Conservation (phyloP, 495 filamentous ascomycete species). For the Penicillium roqueforti region DNA sequence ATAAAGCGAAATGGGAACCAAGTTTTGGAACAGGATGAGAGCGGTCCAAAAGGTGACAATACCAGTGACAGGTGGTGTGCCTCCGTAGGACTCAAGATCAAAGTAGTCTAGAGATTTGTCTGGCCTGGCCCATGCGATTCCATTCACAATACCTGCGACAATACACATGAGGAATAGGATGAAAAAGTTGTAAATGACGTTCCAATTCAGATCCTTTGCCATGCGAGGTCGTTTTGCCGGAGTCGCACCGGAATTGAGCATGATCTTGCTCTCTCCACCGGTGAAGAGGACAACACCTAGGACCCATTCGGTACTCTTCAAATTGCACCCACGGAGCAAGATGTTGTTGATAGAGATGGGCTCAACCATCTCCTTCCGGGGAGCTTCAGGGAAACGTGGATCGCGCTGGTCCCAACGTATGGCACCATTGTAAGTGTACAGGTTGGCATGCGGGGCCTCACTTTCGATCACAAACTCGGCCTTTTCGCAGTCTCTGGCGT, state of each 20-base stretch:
- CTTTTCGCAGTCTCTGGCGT: constrained; percentile 87
- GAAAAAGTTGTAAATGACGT: constrained; percentile 94
- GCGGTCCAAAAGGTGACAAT: constrained; percentile 96
- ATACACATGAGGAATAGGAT: constrained; percentile 90
- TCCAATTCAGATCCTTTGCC: constrained; percentile 90
- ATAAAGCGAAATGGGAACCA: constrained; percentile 97
- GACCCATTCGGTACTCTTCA: constrained; percentile 96
- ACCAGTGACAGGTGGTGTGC: constrained; percentile 71
- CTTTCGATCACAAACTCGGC: constrained; percentile 86
- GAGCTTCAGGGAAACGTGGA: constrained; percentile 52
- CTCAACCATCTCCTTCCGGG: constrained; percentile 77
- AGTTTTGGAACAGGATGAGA: constrained; percentile 93
- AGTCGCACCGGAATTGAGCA: constrained; percentile 98
- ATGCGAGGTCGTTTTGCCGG: constrained; percentile 91
- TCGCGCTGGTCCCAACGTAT: constrained; percentile 81
- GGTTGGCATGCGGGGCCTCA: constrained; percentile 85
- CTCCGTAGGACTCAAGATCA: constrained; percentile 81
- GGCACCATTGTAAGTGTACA: constrained; percentile 89
- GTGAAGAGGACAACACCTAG: constrained; percentile 96
- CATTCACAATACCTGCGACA: constrained; percentile 77
- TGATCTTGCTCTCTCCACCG: constrained; percentile 96
- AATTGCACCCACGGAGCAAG: constrained; percentile 84
- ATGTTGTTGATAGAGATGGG: constrained; percentile 93
- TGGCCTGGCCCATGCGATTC: constrained; percentile 69
- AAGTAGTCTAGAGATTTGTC: constrained; percentile 77